Evolutionary conservation across 1,139 yeast species (phyloP).

Genomic region (Geotrichum siamense): DNA sequence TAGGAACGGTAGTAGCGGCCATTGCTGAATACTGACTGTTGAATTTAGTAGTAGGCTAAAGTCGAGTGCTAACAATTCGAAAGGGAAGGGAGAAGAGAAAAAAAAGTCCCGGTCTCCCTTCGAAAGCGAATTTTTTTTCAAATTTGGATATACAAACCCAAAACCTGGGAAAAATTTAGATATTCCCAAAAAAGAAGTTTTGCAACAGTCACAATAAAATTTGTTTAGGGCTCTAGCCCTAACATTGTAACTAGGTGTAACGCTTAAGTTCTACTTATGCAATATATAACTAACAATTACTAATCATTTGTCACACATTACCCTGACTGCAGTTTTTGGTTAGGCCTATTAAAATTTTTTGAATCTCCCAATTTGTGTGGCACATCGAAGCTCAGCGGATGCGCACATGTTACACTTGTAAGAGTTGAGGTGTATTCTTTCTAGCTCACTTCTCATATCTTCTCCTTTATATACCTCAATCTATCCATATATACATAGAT

Average conservation of each 20-base stretch:
- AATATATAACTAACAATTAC: neutral
- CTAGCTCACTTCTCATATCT: no score
- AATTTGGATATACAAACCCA: neutral
- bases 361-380: conserved; percentile 1
- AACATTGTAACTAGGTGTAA: neutral
- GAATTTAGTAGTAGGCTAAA: conserved; percentile 10
- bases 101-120: conserved; percentile 3
- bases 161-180: conserved; percentile 5
- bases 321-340: neutral
- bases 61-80: conserved; percentile 16
- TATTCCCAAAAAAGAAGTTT: neutral
- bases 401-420: no score
- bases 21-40: conserved; percentile 15
- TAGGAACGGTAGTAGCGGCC: conserved; percentile 20
- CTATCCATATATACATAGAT: no score
- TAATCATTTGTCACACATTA: neutral
- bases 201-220: neutral
- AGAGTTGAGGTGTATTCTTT: no score
- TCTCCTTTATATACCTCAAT: no score
- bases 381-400: no score
- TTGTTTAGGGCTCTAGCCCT: conserved; percentile 15
- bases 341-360: neutral
- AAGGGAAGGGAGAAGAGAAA: conserved; percentile 6
- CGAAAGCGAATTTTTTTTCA: conserved; percentile 2
- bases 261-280: no score